Base-by-base conservation (phyloP, 176 grass and related monocot genomes). In the Eragrostis nindensis region DNA sequence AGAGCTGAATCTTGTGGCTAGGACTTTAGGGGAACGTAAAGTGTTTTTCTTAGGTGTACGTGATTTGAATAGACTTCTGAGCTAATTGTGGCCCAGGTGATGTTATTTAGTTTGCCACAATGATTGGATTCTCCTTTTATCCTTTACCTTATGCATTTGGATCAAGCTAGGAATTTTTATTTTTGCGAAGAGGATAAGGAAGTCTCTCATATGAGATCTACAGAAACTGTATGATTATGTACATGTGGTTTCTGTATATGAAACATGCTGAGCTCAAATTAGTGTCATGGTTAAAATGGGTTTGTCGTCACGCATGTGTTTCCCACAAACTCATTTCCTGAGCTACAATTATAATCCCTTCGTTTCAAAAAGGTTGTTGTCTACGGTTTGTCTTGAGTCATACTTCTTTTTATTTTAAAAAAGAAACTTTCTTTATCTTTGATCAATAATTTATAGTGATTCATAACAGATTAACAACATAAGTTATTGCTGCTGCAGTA, bases 1-100 rank as follows among this genome's bases (percentile, higher is more conserved):
- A 55, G 44, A 62, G 32, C 12, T 7, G 19, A 39, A 55, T 49
- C 17, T 71, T 14, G 85, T 75, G 79, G 65, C 38, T 87, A 11
- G 17, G 40, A 67, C 3, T n/a, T 66, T 1, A 77, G 27, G 3
- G 11, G 12, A 49, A 19, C 11, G 65, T 32, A n/a, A 38, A 50
- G 57, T 62, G 11, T 26, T 14, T 19, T 24, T 17, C 8, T 16
- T 47, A 54, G 42, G 12, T 18, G 3, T 53, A 24, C 65, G 38
- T 64, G 44, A 62, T 30, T n/a, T 76, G 8, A 70, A 52, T 75
- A 62, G 42, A 42, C 19, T 49, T 68, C 10, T 21, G 26, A 57
- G 72, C 69, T 55, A 65, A 66, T 66, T 47, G 27, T 62, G 56
- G n/a, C n/a, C n/a, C 55, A 63, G 27, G 30, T 61, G 50, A 14